These are phyloP conservation scores for Kuraishia hungarica DNA, from an alignment of 805 yeast genomes.

Conservation along the genomic window DNA sequence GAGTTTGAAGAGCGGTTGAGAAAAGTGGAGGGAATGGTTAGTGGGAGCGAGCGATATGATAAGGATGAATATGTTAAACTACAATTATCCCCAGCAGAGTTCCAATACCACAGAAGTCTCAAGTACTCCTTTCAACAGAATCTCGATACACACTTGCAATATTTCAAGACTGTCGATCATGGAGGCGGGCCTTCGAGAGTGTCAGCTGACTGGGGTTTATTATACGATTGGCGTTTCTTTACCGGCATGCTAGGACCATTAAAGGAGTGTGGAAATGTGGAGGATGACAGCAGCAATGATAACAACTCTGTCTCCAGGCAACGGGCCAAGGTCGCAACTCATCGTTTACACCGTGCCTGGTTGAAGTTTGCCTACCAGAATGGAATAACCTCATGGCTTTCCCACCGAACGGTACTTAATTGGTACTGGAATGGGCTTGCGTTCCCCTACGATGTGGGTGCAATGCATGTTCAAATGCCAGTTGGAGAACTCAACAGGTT, in stretches of 20 bases:
- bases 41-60: constrained; percentile 2
- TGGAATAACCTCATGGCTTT: constrained; percentile 47
- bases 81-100: constrained; percentile 11
- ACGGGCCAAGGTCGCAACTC: constrained; percentile 25
- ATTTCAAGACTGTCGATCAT: not conserved
- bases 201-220: constrained; percentile 21
- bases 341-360: constrained; percentile 46
- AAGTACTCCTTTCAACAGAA: constrained; percentile 18
- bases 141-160: constrained; percentile 13
- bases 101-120: constrained; percentile 22
- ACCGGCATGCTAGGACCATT: constrained; percentile 13
- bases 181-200: not conserved
- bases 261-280: not conserved
- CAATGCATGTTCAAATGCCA: constrained; percentile 55
- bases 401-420: constrained; percentile 56
- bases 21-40: not conserved
- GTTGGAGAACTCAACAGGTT: constrained; percentile 32
- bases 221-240: constrained; percentile 40
- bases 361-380: constrained; percentile 35
- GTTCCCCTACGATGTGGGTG: constrained; percentile 53
- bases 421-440: constrained; percentile 53
- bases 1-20: not conserved
- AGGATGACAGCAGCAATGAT: not conserved
- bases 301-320: constrained; percentile 13
- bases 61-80: not conserved